These are phyloP conservation scores for Dryadomyces sulphureus DNA, from an alignment of 2,329 filamentous ascomycete species.

Conservation along the genomic window DNA sequence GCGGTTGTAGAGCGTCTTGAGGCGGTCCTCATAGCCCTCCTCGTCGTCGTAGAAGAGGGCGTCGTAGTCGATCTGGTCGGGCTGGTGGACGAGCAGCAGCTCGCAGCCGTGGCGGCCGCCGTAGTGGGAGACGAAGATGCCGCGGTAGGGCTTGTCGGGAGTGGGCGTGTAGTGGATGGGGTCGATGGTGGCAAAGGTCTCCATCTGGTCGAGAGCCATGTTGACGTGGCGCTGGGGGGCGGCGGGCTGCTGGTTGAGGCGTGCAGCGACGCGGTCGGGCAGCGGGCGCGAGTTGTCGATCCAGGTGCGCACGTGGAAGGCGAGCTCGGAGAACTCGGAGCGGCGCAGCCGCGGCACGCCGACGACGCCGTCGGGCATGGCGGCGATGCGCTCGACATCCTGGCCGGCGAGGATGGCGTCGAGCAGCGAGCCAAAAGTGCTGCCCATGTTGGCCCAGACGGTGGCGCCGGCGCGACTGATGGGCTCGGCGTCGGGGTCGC, in stretches of 20 bases:
- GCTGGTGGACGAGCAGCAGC: constrained; percentile 71
- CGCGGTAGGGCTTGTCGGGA: constrained; percentile 63
- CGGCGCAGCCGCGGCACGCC: constrained; percentile 16
- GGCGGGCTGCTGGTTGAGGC: constrained; percentile 7
- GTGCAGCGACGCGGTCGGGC: not conserved
- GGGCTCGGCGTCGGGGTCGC: constrained; percentile 6
- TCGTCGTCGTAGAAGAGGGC: not conserved
- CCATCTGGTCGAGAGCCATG: constrained; percentile 26
- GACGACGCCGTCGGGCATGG: constrained; percentile 26
- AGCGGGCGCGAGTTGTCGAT: constrained; percentile 39
- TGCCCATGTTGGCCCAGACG: not conserved
- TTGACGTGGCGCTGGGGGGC: no score
- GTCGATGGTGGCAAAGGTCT: constrained; percentile 59
- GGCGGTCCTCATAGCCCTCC: not conserved
- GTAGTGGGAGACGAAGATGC: constrained; percentile 89
- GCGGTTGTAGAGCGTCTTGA: not conserved
- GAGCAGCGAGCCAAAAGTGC: no score
- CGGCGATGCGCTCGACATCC: no score
- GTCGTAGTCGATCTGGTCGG: constrained; percentile 22
- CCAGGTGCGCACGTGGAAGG: constrained; percentile 66
- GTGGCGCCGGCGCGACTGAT: no score
- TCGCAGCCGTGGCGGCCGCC: constrained; percentile 76
- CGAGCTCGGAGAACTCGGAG: constrained; percentile 48
- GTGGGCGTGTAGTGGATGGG: constrained; percentile 69
- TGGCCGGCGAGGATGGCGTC: no score